Evolutionary conservation across 495 filamentous ascomycete genomes (phyloP).

Genomic region (Chaetomium cochliodes): DNA sequence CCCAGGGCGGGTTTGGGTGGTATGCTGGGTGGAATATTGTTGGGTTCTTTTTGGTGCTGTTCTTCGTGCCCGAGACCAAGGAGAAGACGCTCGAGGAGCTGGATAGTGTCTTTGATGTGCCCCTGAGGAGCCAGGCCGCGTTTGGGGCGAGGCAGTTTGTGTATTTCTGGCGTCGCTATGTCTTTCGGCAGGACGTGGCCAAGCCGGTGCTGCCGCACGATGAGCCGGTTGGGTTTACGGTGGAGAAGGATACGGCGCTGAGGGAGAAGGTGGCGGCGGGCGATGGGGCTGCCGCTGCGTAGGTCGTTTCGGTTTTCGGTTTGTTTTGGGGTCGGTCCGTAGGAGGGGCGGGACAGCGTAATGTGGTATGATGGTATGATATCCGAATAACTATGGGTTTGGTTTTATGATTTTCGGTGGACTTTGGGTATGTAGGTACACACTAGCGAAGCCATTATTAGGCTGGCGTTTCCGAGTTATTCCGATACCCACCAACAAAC

Average conservation of each 20-base stretch:
- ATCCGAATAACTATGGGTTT: neutral
- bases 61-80: constrained; percentile 67
- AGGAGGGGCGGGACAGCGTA: neutral
- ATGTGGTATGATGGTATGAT: neutral
- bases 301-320: neutral
- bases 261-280: constrained; percentile 11
- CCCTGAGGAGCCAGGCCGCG: constrained; percentile 57
- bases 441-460: neutral
- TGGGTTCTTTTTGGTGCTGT: constrained; percentile 64
- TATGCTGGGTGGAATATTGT: constrained; percentile 64
- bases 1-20: constrained; percentile 60
- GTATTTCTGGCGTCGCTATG: constrained; percentile 66
- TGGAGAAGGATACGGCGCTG: constrained; percentile 13
- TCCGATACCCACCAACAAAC: neutral
- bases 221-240: constrained; percentile 58
- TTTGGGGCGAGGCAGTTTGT: constrained; percentile 64
- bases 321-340: neutral
- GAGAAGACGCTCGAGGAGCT: constrained; percentile 71
- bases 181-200: constrained; percentile 57
- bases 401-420: neutral
- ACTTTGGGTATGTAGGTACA: neutral
- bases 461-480: neutral
- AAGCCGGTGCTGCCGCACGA: constrained; percentile 62
- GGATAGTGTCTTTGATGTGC: constrained; percentile 78
- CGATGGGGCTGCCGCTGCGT: neutral